A percentile compares a stretch with the other conserved stretches of the same genome.
These are phyloP conservation scores for Daldinia sp. DNA, from an alignment of 2,329 filamentous ascomycete species.

Conservation along the genomic window DNA sequence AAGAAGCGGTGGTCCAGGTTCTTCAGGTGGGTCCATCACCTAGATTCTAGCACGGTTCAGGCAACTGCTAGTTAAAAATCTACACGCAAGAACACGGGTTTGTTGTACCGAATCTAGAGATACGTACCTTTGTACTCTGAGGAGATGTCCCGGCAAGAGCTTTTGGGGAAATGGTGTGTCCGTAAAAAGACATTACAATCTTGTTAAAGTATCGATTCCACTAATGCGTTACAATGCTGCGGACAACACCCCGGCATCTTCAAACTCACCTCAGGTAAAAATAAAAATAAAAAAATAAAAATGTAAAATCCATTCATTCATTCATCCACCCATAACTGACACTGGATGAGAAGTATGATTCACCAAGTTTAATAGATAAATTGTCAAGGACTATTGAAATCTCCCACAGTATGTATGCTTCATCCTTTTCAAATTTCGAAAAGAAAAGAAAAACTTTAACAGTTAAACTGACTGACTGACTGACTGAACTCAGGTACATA, in stretches of 20 bases:
- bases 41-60: slow-evolving; percentile 32
- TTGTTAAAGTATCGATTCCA: not conserved
- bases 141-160: not conserved
- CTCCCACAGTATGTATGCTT: not conserved
- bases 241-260: slow-evolving; percentile 1
- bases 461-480: not conserved
- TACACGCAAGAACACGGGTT: not conserved
- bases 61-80: slow-evolving; percentile 29
- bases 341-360: not conserved
- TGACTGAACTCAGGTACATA: not conserved
- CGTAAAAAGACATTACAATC: slow-evolving; percentile 1
- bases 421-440: not conserved
- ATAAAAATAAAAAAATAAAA: slow-evolving; percentile 5
- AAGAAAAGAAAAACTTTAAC: not conserved
- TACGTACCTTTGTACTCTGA: not conserved
- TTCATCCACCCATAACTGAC: not conserved
- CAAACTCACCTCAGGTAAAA: not conserved
- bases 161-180: slow-evolving; percentile 1
- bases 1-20: slow-evolving; percentile 35
- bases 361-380: not conserved
- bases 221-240: not conserved
- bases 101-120: slow-evolving; percentile 10
- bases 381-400: not conserved
- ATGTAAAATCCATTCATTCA: not conserved
- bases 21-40: slow-evolving; percentile 17